phyloP scores from a whole-genome alignment of 2,329 filamentous ascomycete species.

The Sporothrix schenckii region DNA sequence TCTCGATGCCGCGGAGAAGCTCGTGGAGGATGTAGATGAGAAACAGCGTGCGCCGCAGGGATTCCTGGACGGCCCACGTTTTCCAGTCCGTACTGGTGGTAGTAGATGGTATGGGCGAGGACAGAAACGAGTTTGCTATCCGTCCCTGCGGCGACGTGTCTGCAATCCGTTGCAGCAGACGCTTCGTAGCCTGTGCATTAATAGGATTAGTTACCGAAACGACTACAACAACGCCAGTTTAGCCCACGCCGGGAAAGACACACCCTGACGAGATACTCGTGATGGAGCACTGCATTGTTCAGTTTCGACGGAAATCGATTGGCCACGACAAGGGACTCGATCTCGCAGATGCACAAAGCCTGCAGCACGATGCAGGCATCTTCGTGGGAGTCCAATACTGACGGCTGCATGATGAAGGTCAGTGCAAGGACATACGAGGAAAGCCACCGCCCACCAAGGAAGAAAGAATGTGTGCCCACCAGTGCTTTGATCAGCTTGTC shows the following conservation, averaged over 20 bases:
- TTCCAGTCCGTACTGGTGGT: background rate
- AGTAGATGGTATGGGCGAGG: background rate
- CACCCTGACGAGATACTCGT: conserved; percentile 1
- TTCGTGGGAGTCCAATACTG: background rate
- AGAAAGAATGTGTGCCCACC: background rate
- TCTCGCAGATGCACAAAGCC: background rate
- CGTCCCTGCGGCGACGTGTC: background rate
- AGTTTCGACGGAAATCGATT: background rate
- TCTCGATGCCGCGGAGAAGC: background rate
- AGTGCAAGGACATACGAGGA: background rate
- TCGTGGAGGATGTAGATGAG: background rate
- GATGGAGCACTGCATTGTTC: background rate
- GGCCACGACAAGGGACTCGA: background rate
- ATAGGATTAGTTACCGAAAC: no score
- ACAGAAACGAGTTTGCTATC: background rate
- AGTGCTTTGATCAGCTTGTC: conserved; percentile 6
- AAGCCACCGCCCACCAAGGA: no score
- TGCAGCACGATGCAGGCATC: background rate
- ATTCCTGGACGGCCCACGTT: conserved; percentile 1
- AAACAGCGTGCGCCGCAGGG: conserved; percentile 9
- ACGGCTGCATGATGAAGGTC: background rate
- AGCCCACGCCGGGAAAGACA: no score
- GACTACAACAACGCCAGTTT: no score
- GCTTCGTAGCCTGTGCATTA: background rate
- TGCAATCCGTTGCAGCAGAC: background rate